Percentiles rank a stretch among this genome's conserved stretches.
phyloP scores from a whole-genome alignment of 2,329 filamentous ascomycete species.

The Rasamsonia emersonii region DNA sequence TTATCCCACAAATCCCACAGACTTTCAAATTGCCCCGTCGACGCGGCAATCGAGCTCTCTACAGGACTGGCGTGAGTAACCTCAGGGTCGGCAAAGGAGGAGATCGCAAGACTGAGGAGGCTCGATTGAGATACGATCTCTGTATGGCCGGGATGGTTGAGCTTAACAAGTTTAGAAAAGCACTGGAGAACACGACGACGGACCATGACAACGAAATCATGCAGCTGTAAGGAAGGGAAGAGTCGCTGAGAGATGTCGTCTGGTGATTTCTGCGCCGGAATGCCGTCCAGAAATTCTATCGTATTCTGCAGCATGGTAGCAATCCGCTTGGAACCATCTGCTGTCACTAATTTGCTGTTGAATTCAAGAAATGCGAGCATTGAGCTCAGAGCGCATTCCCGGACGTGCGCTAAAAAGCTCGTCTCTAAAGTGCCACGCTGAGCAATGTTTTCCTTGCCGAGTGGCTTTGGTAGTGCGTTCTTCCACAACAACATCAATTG shows the following conservation, averaged over 20 bases:
- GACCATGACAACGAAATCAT: slow-evolving; percentile 89
- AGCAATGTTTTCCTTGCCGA: slow-evolving; percentile 84
- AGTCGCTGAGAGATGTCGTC: slow-evolving; percentile 81
- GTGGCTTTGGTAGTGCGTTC: slow-evolving; percentile 86
- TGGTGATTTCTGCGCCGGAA: slow-evolving; percentile 73
- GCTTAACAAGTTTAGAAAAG: slow-evolving; percentile 81
- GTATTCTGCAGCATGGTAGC: slow-evolving; percentile 94
- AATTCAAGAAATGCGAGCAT: slow-evolving; percentile 89
- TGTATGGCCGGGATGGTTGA: slow-evolving; percentile 74
- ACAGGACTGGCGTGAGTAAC: slow-evolving; percentile 61
- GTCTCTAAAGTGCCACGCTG: slow-evolving; percentile 79
- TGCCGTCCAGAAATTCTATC: slow-evolving; percentile 73
- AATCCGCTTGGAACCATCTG: slow-evolving; percentile 88
- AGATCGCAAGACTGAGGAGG: slow-evolving; percentile 77
- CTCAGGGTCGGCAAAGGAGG: slow-evolving; percentile 88
- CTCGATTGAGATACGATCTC: slow-evolving; percentile 88
- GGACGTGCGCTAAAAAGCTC: slow-evolving; percentile 86
- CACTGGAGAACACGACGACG: slow-evolving; percentile 88
- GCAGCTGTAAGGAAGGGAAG: slow-evolving; percentile 74
- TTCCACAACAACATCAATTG: slow-evolving; percentile 94
- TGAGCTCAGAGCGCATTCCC: slow-evolving; percentile 87
- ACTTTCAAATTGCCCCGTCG: slow-evolving; percentile 81
- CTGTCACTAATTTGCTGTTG: slow-evolving; percentile 82
- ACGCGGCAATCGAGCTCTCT: slow-evolving; percentile 83
- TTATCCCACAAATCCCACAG: slow-evolving; percentile 96